Evolutionary conservation across 805 yeast genomes (phyloP).

Genomic region (Yarrowia sp.): DNA sequence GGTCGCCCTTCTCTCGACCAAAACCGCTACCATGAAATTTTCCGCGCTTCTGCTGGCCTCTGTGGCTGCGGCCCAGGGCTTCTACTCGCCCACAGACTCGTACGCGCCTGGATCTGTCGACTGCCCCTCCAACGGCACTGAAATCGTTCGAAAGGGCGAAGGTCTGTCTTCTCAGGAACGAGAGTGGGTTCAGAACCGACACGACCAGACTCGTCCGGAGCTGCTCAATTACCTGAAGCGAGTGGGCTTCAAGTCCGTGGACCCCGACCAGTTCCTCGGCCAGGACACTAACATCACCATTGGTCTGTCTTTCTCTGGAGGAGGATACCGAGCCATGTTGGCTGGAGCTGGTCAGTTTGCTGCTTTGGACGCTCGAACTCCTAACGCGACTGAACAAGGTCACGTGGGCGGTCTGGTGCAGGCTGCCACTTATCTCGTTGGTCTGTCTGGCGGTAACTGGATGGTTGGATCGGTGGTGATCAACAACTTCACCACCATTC

Average conservation of each 20-base stretch:
- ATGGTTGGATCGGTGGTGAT: conserved; percentile 61
- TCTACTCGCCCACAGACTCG: conserved; percentile 41
- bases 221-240: conserved; percentile 47
- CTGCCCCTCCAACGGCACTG: conserved; percentile 43
- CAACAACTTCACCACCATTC: conserved; percentile 72
- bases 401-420: conserved; percentile 73
- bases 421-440: conserved; percentile 64
- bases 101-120: conserved; percentile 48
- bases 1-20: neutral
- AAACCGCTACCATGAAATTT: conserved; percentile 2
- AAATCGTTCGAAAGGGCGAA: conserved; percentile 39
- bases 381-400: conserved; percentile 57
- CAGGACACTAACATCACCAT: conserved; percentile 42
- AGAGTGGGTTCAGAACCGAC: conserved; percentile 38
- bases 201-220: conserved; percentile 49
- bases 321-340: conserved; percentile 88
- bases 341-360: conserved; percentile 79
- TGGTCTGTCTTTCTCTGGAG: conserved; percentile 69
- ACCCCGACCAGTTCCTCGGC: conserved; percentile 70
- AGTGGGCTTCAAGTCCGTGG: conserved; percentile 50
- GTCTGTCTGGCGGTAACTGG: conserved; percentile 85
- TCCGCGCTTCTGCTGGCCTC: neutral
- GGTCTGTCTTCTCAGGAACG: conserved; percentile 35
- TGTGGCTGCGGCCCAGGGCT: conserved; percentile 15
- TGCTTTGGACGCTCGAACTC: conserved; percentile 71